Evolutionary conservation across 352 stramenopile genomes (phyloP), one percentile per base, ranked within the genome.

Genomic region (Phytophthora megakarya): DNA sequence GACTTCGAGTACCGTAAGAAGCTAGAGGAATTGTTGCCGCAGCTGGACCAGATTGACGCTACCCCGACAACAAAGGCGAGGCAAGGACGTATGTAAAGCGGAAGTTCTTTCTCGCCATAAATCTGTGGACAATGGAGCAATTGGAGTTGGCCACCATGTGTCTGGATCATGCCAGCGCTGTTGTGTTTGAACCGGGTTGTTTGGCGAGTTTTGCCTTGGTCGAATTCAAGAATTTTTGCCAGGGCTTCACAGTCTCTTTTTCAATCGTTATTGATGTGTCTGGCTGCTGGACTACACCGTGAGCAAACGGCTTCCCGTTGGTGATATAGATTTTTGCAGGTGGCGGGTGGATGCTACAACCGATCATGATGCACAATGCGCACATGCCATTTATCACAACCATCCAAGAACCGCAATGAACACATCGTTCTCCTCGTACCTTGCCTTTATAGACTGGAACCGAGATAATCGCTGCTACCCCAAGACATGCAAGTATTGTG

Each of bases 1-100:
- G 86, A 93, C 65, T 98, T 98, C 78, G 95, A 98, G 67, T 99
- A 99, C 84, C 79, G 96, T 30, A 98, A 96, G 69, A 96, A 89
- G 61, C 62, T 99, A 22, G 86, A 94, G 39, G 75, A 88, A 56
- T 75, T 93, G 33, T 72, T 98, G 37, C 93, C 95, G 3, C 78
- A 81, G n/a, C 80, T 99, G 21, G 87, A 88, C 13, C 93, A 99
- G 68, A 98, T 99, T 77, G 96, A 99, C 73, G 96, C 96, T 9
- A 81, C 82, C 23, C 78, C 83, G 3, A 90, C 83, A 3, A 89
- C 72, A 13, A 86, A 77, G 30, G 80, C 79, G 22, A 80, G 80
- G 32, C 72, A 60, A 61, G 51, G 57, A 50, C 72, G 64, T 16
- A 65, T 56, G 65, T 76, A 76, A 70, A 21, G 23, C 12, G 16